Conservation (phyloP, 352 stramenopile species). For the Phytophthora pistaciae region DNA sequence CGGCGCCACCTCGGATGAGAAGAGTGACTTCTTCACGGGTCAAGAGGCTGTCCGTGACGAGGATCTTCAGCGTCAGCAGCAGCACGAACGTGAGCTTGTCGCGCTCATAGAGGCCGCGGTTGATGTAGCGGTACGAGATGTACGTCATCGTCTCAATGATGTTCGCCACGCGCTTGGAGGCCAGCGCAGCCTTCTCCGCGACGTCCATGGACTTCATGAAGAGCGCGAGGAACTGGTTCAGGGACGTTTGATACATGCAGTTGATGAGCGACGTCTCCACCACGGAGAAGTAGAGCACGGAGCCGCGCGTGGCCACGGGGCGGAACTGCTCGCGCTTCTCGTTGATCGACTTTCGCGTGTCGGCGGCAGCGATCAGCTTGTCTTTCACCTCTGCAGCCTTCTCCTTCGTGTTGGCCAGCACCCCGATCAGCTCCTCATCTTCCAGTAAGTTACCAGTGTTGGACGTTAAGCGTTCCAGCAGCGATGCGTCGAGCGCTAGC, state of each 20-base stretch:
- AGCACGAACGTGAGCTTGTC: constrained; percentile 99
- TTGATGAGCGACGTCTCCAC: constrained; percentile 99
- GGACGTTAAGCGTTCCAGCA: constrained; percentile 96
- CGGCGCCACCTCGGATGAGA: constrained; percentile 95
- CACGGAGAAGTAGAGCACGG: constrained; percentile 98
- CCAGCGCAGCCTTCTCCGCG: constrained; percentile 97
- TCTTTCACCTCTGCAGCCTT: constrained; percentile 98
- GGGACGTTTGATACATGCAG: constrained; percentile 99
- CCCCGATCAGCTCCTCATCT: constrained; percentile 98
- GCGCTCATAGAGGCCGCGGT: constrained; percentile 97
- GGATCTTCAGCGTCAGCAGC: constrained; percentile 98
- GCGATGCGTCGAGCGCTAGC: constrained; percentile 94
- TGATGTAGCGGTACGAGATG: constrained; percentile 99
- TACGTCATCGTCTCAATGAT: constrained; percentile 99
- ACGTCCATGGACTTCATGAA: constrained; percentile 99
- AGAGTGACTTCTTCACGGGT: constrained; percentile 95
- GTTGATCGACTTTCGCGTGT: constrained; percentile 98
- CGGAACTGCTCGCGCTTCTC: constrained; percentile 99
- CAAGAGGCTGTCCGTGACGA: constrained; percentile 95
- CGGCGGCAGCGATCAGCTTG: constrained; percentile 97
- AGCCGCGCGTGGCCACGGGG: constrained; percentile 96
- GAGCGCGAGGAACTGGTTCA: constrained; percentile 97
- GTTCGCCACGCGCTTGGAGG: constrained; percentile 97
- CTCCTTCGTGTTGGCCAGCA: constrained; percentile 98
- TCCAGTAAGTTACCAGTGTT: constrained; percentile 98